phyloP scores from a whole-genome alignment of 148 eudicot genomes.

The Limonium bicolor region DNA sequence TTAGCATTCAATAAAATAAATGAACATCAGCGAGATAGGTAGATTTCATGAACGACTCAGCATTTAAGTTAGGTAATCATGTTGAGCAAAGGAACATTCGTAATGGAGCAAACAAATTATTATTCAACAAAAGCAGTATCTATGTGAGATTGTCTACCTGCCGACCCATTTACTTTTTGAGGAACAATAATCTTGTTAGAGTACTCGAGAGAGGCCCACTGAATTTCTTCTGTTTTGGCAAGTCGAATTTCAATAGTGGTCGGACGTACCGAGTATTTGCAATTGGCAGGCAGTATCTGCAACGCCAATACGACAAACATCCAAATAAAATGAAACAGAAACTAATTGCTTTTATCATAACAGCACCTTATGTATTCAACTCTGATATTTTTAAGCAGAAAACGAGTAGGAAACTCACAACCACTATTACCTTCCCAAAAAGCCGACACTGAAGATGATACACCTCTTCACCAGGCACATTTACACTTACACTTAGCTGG shows the following conservation, averaged over 20 bases:
- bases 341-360: not conserved
- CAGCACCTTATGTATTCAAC: no score
- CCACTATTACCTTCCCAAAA: constrained; percentile 63
- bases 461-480: constrained; percentile 69
- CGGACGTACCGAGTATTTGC: constrained; percentile 57
- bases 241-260: constrained; percentile 89
- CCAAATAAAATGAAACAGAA: not conserved
- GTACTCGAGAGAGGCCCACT: constrained; percentile 79
- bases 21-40: not conserved
- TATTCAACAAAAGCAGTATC: no score
- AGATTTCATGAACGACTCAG: no score
- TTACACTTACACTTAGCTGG: constrained; percentile 78
- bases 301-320: not conserved
- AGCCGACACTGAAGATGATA: constrained; percentile 68
- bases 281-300: constrained; percentile 72
- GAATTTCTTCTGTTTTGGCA: constrained; percentile 66
- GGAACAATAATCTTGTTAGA: constrained; percentile 23
- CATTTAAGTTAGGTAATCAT: no score
- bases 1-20: constrained; percentile 2
- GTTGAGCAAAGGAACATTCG: no score
- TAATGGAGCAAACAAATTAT: no score
- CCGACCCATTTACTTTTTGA: constrained; percentile 28
- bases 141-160: constrained; percentile 53
- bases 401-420: not conserved
- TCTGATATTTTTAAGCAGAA: no score